Evolutionary conservation across 805 yeast genomes (phyloP), one percentile per base, ranked within the genome.

Genomic region (Pichia exigua): DNA sequence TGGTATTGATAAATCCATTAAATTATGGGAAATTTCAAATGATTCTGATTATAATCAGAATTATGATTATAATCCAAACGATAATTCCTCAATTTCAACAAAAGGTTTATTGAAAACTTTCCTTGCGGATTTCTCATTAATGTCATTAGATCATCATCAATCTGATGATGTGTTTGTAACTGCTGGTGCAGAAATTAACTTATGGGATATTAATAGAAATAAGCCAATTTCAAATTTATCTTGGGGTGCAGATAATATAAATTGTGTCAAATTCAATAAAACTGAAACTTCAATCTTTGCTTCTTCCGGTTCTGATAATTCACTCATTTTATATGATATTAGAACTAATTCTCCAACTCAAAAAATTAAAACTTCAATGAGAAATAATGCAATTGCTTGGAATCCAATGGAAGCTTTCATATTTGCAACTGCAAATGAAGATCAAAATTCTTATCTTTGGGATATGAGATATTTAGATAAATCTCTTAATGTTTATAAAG

Each of bases 391-490:
- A 45, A 75, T 94, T 26, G 77, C 90, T 51, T 94, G 98, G 98
- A 94, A 94, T 69, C 99, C 99, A 5, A 87, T 94, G 85, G 98
- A 94, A 68, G 96, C 98, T 1, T 94, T 80, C 71, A 82, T 86
- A 64, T 92, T 94, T 71, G 97, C 91, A 18, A 81, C 87, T 42
- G 98, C 89, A 2, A 81, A 82, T 63, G 99, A 94, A 70, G 98
- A 94, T 72, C 97, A 92, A 68, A 94, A 94, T 66, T 83, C 85
- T 11, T 94, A 94, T 67, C 76, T 86, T 50, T 95, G 96, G 81
- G 99, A 94, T 70, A 92, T 95, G 97, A 77, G 99, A 66, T 87
- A 91, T 63, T 75, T 95, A 79, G 75, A 76, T 44, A 76, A 87
- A 51, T 84, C 97, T 1, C 67, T 85, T 47, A 91, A 90, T 58